These are phyloP conservation scores for Geotrichum histeridarum DNA, from an alignment of 1,139 yeast species.

Conservation along the genomic window DNA sequence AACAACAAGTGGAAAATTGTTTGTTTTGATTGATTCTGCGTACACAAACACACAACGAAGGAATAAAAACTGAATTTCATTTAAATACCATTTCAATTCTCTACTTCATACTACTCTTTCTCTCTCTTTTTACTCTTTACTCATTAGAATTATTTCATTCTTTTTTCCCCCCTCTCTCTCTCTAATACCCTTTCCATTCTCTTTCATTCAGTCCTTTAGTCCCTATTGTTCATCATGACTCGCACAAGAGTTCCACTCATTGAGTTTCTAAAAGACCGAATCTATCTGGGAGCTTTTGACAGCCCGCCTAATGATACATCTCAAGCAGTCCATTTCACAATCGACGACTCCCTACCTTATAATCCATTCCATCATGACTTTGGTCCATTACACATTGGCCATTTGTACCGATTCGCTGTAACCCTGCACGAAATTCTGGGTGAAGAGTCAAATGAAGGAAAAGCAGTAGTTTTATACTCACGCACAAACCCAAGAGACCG, in stretches of 20 bases:
- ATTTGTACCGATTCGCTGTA: conserved; percentile 89
- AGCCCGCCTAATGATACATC: conserved; percentile 69
- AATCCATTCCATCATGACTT: conserved; percentile 92
- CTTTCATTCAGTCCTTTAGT: not conserved
- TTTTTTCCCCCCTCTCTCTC: not conserved
- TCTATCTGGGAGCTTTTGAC: conserved; percentile 88
- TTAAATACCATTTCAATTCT: not conserved
- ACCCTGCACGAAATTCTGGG: conserved; percentile 85
- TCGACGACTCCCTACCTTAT: conserved; percentile 86
- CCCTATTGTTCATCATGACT: not conserved
- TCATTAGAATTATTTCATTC: not conserved
- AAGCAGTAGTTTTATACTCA: conserved; percentile 87
- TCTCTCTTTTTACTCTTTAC: not conserved
- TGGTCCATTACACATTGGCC: conserved; percentile 93
- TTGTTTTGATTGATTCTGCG: not conserved
- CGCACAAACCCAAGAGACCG: conserved; percentile 74
- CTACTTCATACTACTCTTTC: not conserved
- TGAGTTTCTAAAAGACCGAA: conserved; percentile 54
- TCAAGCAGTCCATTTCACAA: conserved; percentile 78
- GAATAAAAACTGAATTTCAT: no score
- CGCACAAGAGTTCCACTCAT: conserved; percentile 32
- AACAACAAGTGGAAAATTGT: not conserved
- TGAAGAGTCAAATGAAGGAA: conserved; percentile 76
- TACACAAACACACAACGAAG: not conserved
- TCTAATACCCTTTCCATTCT: not conserved